A percentile compares a stretch with the other conserved stretches of the same genome.
These are phyloP conservation scores for Euclidium syriacum DNA, from an alignment of 345 rosid genomes.

Conservation along the genomic window DNA sequence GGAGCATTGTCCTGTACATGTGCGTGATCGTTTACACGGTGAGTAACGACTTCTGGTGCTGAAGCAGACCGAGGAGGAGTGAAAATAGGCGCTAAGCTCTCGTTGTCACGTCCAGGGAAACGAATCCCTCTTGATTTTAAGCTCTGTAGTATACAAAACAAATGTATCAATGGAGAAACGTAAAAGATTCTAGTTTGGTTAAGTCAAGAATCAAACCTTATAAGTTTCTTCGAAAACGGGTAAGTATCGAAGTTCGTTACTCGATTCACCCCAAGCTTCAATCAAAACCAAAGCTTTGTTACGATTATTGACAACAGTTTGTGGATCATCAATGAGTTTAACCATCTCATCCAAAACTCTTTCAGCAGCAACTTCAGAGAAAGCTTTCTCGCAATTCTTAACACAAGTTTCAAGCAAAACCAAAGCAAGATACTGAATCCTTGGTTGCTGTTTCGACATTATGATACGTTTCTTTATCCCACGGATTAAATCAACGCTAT, in stretches of 20 bases:
- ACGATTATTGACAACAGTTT: constrained; percentile 77
- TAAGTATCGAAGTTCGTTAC: constrained; percentile 73
- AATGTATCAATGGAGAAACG: constrained; percentile 3
- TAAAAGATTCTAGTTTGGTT: neutral
- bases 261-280: constrained; percentile 95
- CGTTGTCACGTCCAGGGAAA: constrained; percentile 90
- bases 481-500: constrained; percentile 74
- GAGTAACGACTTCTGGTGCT: constrained; percentile 43
- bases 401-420: constrained; percentile 82
- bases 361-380: constrained; percentile 93
- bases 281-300: constrained; percentile 77
- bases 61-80: constrained; percentile 71
- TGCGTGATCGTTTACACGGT: constrained; percentile 39
- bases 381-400: constrained; percentile 93
- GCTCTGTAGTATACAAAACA: constrained; percentile 41
- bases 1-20: constrained; percentile 47
- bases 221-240: constrained; percentile 95
- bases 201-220: constrained; percentile 41
- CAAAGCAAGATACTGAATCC: constrained; percentile 79
- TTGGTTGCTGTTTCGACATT: constrained; percentile 67
- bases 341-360: constrained; percentile 96
- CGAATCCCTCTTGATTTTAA: constrained; percentile 79
- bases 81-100: constrained; percentile 87
- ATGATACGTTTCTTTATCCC: constrained; percentile 75
- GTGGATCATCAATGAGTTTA: constrained; percentile 89